Evolutionary conservation across 192 early-diverging fungal genomes (phyloP).

Genomic region (Podila clonocystis): DNA sequence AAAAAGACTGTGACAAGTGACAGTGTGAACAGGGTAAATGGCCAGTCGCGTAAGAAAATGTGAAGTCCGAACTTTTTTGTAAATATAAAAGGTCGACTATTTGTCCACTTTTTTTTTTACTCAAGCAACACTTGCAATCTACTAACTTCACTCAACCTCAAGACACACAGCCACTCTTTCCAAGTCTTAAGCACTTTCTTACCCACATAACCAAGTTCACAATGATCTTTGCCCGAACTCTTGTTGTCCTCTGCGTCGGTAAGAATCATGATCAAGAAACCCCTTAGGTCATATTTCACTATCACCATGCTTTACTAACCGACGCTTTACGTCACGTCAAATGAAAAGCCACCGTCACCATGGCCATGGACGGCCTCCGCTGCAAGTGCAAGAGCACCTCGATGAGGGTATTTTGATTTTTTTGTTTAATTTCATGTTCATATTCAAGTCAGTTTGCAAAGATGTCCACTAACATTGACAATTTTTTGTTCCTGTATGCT

Average conservation of each 20-base stretch:
- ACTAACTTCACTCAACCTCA: neutral
- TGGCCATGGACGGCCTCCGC: constrained; percentile 1
- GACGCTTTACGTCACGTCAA: neutral
- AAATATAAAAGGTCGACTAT: too few relatives aligned
- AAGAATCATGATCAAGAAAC: neutral
- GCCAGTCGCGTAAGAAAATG: too few relatives aligned
- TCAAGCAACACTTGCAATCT: too few relatives aligned
- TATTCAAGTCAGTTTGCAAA: too few relatives aligned
- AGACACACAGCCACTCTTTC: neutral
- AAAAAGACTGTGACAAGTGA: too few relatives aligned
- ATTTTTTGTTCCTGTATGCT: too few relatives aligned
- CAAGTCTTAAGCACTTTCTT: neutral
- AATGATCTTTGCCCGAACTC: neutral
- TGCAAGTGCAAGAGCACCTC: neutral
- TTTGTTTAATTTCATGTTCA: too few relatives aligned
- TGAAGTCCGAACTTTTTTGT: too few relatives aligned
- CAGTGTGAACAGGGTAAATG: too few relatives aligned
- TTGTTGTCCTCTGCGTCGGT: constrained; percentile 1
- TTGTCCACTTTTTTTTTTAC: too few relatives aligned
- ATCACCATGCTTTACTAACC: neutral
- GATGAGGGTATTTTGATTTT: neutral
- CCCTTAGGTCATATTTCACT: neutral
- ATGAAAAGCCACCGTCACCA: neutral
- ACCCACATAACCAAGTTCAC: neutral
- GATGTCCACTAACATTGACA: too few relatives aligned